Evolutionary conservation across 1,284 basidiomycete species (phyloP), one percentile per base, ranked within the genome.

Genomic region (Trichosporon asahii): DNA sequence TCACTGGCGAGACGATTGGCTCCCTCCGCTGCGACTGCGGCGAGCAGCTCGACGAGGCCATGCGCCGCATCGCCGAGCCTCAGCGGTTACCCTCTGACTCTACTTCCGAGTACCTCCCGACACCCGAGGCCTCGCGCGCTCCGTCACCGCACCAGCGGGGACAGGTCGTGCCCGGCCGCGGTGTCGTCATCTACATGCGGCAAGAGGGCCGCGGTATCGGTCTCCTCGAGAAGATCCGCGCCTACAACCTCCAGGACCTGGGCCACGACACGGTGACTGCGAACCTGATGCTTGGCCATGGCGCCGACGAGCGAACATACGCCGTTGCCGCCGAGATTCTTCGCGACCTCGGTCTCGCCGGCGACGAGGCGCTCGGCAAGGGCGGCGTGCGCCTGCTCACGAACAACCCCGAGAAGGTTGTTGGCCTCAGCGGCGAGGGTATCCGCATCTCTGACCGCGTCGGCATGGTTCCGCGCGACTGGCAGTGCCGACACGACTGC

Each of bases 181-280:
- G 97, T n/a, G 95, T 92, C 2, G 91, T 99, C 70, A 89, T 99
- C 70, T 99, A 99, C 84, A 89, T 99, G 73, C 90, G 97, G 15
- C 97, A 99, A 83, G 97, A 99, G 83, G 97, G 97, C n/a, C 90
- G 97, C 21, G 97, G 97, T 2, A 99, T 99, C 74, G 97, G 97
- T 0, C 85, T 99, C 4, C 85, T 98, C 44, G 95, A 95, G 72
- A 99, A 99, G 83, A 92, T 99, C 70, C 89, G 93, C 65, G 97
- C 97, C 12, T 99, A 99, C 86, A 99, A 99, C 80, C 86, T 99
- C 33, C 97, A 99, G 82, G 97, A 99, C 81, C 86, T 99, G 68
- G 97, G 97, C 0, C 94, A 98, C 80, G 97, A 99, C 84, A 99
- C 97, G 2, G 97, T 99, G 75, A 91, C 92, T 8, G 97, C 97